These are phyloP conservation scores for Xylaria arbuscula DNA, from an alignment of 2,329 filamentous ascomycete species.

Conservation along the genomic window DNA sequence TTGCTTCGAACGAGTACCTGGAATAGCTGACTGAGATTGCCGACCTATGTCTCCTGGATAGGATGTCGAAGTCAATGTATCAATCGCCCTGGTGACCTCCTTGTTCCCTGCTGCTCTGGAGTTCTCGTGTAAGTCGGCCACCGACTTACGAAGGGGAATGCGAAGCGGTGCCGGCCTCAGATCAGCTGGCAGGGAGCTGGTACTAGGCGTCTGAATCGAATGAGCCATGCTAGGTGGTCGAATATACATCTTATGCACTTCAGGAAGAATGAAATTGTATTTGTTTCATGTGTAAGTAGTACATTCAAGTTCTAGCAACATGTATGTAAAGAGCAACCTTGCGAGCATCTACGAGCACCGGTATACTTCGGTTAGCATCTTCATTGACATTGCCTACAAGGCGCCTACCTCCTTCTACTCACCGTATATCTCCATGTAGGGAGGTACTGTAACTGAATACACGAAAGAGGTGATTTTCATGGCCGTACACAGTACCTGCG, in stretches of 20 bases:
- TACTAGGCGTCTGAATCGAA: slow-evolving; percentile 7
- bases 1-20: slow-evolving; percentile 31
- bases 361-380: background rate
- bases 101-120: background rate
- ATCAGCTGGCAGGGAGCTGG: slow-evolving; percentile 20
- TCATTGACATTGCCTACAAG: background rate
- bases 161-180: slow-evolving; percentile 36
- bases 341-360: background rate
- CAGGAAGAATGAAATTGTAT: slow-evolving; percentile 15
- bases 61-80: background rate
- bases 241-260: slow-evolving; percentile 17
- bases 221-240: slow-evolving; percentile 30
- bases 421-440: background rate
- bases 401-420: no score
- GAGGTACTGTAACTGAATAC: background rate
- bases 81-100: background rate
- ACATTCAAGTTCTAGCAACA: background rate
- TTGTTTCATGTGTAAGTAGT: slow-evolving; percentile 28
- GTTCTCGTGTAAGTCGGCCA: background rate
- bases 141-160: slow-evolving; percentile 28
- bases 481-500: background rate
- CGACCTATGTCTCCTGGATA: slow-evolving; percentile 1
- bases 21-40: slow-evolving; percentile 9
- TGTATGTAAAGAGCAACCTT: slow-evolving; percentile 29
- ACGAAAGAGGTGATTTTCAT: background rate